Evolutionary conservation across 768 basidiomycete genomes (phyloP).

Genomic region (Atractiella rhizophila): DNA sequence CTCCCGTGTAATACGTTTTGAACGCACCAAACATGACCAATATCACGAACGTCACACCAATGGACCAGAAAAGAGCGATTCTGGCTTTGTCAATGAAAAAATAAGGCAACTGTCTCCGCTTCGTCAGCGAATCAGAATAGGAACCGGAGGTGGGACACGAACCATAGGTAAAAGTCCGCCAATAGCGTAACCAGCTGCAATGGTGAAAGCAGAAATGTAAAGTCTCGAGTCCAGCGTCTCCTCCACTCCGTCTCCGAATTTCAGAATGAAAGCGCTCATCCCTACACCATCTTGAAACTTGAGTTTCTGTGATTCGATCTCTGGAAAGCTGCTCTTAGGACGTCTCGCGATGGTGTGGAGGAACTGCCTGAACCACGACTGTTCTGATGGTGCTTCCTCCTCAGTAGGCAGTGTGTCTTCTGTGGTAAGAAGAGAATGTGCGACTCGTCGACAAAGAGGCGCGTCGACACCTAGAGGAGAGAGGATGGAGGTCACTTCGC

Average conservation of each 20-base stretch:
- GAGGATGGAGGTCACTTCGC: conserved; percentile 69
- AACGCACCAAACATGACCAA: conserved; percentile 62
- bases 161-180: conserved; percentile 80
- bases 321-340: conserved; percentile 16
- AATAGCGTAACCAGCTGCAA: conserved; percentile 68
- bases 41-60: conserved; percentile 52
- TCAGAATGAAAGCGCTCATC: conserved; percentile 73
- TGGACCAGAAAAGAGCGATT: conserved; percentile 27
- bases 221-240: conserved; percentile 63
- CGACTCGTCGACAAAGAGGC: conserved; percentile 48
- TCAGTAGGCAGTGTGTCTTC: conserved; percentile 27
- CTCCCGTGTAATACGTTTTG: conserved; percentile 16
- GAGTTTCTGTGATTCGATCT: conserved; percentile 35
- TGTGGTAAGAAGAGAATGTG: conserved; percentile 35
- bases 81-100: conserved; percentile 58
- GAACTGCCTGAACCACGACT: conserved; percentile 10
- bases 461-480: conserved; percentile 77
- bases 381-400: conserved; percentile 27
- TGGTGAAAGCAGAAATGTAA: conserved; percentile 77
- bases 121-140: neutral
- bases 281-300: conserved; percentile 58
- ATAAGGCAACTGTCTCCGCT: conserved; percentile 11
- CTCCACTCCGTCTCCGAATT: conserved; percentile 86
- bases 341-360: conserved; percentile 12
- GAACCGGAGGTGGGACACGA: conserved; percentile 31